Conservation (phyloP, 352 stramenopile genomes). For the Elongisporangium anandrum region DNA sequence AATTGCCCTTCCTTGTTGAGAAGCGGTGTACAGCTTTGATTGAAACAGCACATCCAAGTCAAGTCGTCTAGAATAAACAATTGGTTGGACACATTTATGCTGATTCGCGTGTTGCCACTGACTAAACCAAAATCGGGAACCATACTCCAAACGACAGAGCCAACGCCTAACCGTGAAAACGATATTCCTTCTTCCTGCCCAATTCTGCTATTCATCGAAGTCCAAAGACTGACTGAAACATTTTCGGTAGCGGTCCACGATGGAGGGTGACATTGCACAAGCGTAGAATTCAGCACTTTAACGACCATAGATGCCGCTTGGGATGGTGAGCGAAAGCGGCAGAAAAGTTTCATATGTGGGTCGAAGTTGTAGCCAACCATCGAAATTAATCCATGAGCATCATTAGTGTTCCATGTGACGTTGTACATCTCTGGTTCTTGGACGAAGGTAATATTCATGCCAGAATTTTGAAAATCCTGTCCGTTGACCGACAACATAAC, state of each 20-base stretch:
- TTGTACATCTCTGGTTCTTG: constrained; percentile 19
- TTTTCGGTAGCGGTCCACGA: constrained; percentile 11
- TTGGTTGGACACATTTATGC: neutral
- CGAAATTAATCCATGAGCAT: constrained; percentile 5
- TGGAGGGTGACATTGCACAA: constrained; percentile 22
- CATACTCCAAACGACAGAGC: constrained; percentile 15
- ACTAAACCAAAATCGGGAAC: constrained; percentile 14
- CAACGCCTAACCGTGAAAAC: constrained; percentile 1
- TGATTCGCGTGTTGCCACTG: constrained; percentile 7
- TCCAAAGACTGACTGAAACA: constrained; percentile 28
- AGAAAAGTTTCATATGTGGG: constrained; percentile 18
- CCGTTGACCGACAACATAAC: constrained; percentile 18
- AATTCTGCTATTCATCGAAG: constrained; percentile 7
- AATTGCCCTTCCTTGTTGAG: neutral
- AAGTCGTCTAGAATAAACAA: neutral
- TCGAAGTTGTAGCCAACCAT: constrained; percentile 45
- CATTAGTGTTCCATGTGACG: neutral
- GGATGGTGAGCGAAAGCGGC: constrained; percentile 23
- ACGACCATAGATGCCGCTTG: constrained; percentile 18
- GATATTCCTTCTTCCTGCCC: constrained; percentile 1
- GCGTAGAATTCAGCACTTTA: constrained; percentile 28
- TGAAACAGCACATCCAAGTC: constrained; percentile 38
- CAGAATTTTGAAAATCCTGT: constrained; percentile 14
- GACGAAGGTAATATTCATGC: constrained; percentile 36
- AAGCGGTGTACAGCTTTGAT: constrained; percentile 1